Percentiles rank a stretch among this genome's conserved stretches.
These are phyloP conservation scores for Citrus mangshanensis DNA, from an alignment of 345 rosid species.

Conservation along the genomic window DNA sequence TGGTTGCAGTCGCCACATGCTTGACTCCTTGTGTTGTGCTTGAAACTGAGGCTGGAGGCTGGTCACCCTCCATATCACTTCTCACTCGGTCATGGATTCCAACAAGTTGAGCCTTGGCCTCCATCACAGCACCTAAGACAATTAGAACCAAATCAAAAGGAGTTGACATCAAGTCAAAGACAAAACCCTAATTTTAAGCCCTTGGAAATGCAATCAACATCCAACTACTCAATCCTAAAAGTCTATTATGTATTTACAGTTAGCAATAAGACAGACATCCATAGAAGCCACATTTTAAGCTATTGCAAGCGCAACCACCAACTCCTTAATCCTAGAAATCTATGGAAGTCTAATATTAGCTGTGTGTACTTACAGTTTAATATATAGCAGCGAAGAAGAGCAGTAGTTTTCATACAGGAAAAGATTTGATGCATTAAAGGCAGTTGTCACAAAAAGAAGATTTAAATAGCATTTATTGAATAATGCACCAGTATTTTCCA, in stretches of 20 bases:
- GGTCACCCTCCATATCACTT: slow-evolving; percentile 65
- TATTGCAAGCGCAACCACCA: too few species aligned
- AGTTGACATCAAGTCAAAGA: not conserved
- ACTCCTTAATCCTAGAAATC: not conserved
- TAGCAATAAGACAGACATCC: too few species aligned
- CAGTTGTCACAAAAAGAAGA: not conserved
- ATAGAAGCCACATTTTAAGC: too few species aligned
- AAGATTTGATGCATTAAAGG: not conserved
- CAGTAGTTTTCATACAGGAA: not conserved
- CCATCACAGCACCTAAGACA: slow-evolving; percentile 65
- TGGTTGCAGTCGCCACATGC: slow-evolving; percentile 65
- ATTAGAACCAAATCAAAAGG: slow-evolving; percentile 5
- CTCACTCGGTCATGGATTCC: slow-evolving; percentile 86
- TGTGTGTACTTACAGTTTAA: not conserved
- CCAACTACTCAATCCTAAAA: not conserved
- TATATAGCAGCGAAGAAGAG: too few species aligned
- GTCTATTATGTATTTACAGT: too few species aligned
- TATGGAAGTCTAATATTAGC: not conserved
- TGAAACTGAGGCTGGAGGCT: slow-evolving; percentile 38
- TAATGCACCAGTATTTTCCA: not conserved
- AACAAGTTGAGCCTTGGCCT: slow-evolving; percentile 81
- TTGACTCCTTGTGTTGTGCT: slow-evolving; percentile 40
- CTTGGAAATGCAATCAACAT: not conserved
- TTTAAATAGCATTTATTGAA: not conserved
- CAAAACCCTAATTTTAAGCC: too few species aligned